Evolutionary conservation across 352 stramenopile genomes (phyloP).

Genomic region (Pythium rishiriense): DNA sequence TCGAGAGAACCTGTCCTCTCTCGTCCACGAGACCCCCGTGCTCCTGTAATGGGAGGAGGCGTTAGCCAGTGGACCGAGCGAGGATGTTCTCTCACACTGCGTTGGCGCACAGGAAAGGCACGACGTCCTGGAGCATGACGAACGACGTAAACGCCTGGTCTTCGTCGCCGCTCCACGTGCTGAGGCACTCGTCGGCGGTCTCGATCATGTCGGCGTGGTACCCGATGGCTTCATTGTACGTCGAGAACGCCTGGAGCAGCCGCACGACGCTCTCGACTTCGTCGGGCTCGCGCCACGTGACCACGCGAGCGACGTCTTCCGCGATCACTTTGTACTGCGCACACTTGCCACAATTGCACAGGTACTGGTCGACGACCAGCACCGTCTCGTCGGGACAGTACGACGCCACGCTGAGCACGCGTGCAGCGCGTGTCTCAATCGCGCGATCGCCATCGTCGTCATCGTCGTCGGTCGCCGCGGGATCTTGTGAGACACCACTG

Average conservation of each 20-base stretch:
- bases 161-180: conserved; percentile 61
- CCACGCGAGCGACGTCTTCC: conserved; percentile 18
- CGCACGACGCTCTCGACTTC: conserved; percentile 35
- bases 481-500: background rate
- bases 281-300: conserved; percentile 25
- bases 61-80: background rate
- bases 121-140: conserved; percentile 57
- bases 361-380: conserved; percentile 20
- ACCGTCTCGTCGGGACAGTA: conserved; percentile 1
- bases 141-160: conserved; percentile 70
- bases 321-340: conserved; percentile 24
- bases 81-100: conserved; percentile 7
- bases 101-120: conserved; percentile 44
- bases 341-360: conserved; percentile 30
- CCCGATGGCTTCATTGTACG: conserved; percentile 64
- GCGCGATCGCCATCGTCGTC: background rate
- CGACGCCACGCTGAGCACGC: conserved; percentile 20
- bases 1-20: background rate
- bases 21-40: background rate
- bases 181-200: conserved; percentile 54
- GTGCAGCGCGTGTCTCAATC: conserved; percentile 1
- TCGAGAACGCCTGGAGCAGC: conserved; percentile 68
- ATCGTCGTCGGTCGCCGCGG: background rate
- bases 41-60: conserved; percentile 11
- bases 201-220: conserved; percentile 59